phyloP scores from a whole-genome alignment of 441 rosid species.

The Pelargonium cotyledonis region DNA sequence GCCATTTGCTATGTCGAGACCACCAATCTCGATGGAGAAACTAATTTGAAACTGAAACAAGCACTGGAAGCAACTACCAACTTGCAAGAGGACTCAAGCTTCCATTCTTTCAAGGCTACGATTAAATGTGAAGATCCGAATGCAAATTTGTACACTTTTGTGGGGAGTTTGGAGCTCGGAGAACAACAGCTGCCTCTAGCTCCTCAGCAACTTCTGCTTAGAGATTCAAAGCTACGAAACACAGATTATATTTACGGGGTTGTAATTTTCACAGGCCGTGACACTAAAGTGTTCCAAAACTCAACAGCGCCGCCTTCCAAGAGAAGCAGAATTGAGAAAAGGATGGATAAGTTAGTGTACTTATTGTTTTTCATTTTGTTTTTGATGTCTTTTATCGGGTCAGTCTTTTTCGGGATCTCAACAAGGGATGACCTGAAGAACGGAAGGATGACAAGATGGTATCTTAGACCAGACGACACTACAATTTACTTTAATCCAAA shows the following conservation, averaged over 20 bases:
- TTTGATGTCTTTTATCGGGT: constrained; percentile 57
- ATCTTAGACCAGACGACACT: constrained; percentile 74
- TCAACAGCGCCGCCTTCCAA: constrained; percentile 89
- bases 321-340: constrained; percentile 85
- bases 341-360: constrained; percentile 77
- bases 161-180: constrained; percentile 67
- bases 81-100: constrained; percentile 49
- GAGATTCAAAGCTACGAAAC: constrained; percentile 87
- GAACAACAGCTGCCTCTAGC: constrained; percentile 63
- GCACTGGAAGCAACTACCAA: constrained; percentile 56
- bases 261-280: constrained; percentile 82
- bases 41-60: constrained; percentile 81
- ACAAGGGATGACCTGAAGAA: constrained; percentile 55
- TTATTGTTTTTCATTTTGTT: constrained; percentile 56
- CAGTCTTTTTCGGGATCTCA: constrained; percentile 63
- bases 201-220: constrained; percentile 87
- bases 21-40: constrained; percentile 90
- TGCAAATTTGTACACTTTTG: constrained; percentile 73
- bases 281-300: constrained; percentile 90
- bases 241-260: constrained; percentile 79
- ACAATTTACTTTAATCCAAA: constrained; percentile 60
- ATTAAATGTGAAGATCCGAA: constrained; percentile 92
- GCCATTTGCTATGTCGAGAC: constrained; percentile 96
- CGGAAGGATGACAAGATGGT: constrained; percentile 91
- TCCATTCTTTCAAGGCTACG: constrained; percentile 51